Evolutionary conservation across 75 land plant genomes (phyloP), one percentile per base, ranked within the genome.

Genomic region (Cunninghamia lanceolata): DNA sequence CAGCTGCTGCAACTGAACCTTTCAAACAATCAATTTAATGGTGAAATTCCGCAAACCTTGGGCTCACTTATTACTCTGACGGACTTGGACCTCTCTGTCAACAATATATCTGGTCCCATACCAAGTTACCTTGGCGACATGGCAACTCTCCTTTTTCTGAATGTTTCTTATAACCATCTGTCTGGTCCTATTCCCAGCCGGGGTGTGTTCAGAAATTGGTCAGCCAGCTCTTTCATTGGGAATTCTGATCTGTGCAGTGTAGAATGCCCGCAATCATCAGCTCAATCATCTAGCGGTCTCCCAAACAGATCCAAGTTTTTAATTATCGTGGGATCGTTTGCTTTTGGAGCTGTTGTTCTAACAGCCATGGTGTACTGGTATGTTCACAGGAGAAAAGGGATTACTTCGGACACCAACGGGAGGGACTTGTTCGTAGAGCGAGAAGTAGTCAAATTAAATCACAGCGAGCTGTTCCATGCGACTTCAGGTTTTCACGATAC

Each of bases 1-100:
- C 88, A 92, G 16, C 88, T 85, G 50, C 89, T 91, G 86, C 46
- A 71, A 14, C 90, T 90, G 15, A 87, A 87, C 34, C 85, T 91
- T 17, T 79, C 50, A 9, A 84, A 84, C 9, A 90, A 90, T 87
- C 75, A 53, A 38, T 79, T 90, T 25, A 83, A 35, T 9, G 91
- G 91, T 30, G 0, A 47, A 17, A 83, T 90, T 40, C 91, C 91
- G 13, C 19, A 19, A 15, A 80, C 82, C 34, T 52, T 90, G 14
- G 45, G 90, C 0, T 52, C 35, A 28, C 79, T 90, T 5, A 47
- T 73, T 16, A 88, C 89, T 52, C 90, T 90, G 63, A 85, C 78
- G 19, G 86, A 85, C 52, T 34, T 90, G 38, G 91, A 90, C 43
- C 43, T 90, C 30, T 85, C 90, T 25, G 52, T 17, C 47, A 90